These are phyloP conservation scores for Eucalyptus dawsonii DNA, from an alignment of 345 rosid genomes.

Conservation along the genomic window DNA sequence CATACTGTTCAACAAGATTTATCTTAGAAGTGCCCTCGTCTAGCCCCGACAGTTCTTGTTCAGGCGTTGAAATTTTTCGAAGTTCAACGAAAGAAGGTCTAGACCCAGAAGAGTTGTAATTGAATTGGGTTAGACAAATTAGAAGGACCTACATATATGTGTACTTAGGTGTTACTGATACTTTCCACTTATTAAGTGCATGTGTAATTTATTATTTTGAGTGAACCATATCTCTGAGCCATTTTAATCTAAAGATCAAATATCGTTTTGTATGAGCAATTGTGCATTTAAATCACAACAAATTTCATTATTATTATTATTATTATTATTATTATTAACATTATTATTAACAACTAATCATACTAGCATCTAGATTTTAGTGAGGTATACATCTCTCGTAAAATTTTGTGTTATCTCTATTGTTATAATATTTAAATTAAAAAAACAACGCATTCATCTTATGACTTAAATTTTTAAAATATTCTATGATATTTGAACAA, in stretches of 20 bases:
- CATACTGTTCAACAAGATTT: neutral
- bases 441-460: too few species aligned
- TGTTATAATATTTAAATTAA: too few species aligned
- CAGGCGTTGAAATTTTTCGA: neutral
- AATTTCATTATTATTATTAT: neutral
- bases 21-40: neutral
- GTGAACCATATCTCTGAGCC: neutral
- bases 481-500: fast-evolving
- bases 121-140: neutral
- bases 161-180: neutral
- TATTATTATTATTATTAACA: neutral
- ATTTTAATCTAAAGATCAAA: neutral
- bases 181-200: neutral
- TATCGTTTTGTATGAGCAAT: neutral
- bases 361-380: neutral
- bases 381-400: neutral
- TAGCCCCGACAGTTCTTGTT: neutral
- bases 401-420: neutral
- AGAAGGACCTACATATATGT: neutral
- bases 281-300: neutral
- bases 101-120: neutral
- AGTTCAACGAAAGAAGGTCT: neutral
- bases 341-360: neutral
- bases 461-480: too few species aligned
- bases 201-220: neutral